Evolutionary conservation across 768 basidiomycete genomes (phyloP).

Genomic region (Clavaria fumosa): DNA sequence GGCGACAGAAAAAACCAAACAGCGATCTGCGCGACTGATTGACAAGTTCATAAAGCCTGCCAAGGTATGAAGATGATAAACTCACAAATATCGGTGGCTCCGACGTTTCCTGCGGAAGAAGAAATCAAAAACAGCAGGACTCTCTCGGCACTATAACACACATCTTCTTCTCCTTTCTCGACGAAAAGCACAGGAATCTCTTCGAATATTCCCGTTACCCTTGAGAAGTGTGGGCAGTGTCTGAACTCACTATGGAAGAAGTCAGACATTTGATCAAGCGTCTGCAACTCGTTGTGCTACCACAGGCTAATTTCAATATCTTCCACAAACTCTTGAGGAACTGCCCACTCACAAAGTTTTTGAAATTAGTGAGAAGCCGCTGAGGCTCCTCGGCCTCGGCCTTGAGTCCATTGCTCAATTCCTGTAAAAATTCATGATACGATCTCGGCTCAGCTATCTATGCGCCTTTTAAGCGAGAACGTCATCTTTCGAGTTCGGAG

Average conservation of each 20-base stretch:
- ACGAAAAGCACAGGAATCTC: constrained; percentile 43
- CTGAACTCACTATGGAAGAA: constrained; percentile 37
- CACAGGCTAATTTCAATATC: too few relatives aligned
- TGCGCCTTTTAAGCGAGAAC: too few relatives aligned
- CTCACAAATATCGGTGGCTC: constrained; percentile 21
- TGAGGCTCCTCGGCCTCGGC: constrained; percentile 26
- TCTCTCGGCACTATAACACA: too few relatives aligned
- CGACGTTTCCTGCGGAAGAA: too few relatives aligned
- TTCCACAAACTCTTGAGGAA: too few relatives aligned
- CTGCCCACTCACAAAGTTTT: constrained; percentile 17
- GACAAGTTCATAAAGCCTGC: too few relatives aligned
- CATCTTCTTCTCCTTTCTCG: constrained; percentile 43
- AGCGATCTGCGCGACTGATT: constrained; percentile 60
- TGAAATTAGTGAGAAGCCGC: constrained; percentile 32
- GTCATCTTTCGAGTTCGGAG: too few relatives aligned
- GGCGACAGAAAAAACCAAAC: constrained; percentile 69
- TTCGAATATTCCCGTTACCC: constrained; percentile 12
- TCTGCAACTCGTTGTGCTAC: constrained; percentile 35
- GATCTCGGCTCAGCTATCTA: constrained; percentile 54
- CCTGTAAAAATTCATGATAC: constrained; percentile 31
- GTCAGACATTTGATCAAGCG: constrained; percentile 43
- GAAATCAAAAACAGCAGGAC: too few relatives aligned
- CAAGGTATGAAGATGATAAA: too few relatives aligned
- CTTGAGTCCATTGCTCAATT: constrained; percentile 30
- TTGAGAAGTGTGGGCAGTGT: background rate